phyloP scores from a whole-genome alignment of 1,284 basidiomycete genomes.

The Cutaneotrichosporon sp. region DNA sequence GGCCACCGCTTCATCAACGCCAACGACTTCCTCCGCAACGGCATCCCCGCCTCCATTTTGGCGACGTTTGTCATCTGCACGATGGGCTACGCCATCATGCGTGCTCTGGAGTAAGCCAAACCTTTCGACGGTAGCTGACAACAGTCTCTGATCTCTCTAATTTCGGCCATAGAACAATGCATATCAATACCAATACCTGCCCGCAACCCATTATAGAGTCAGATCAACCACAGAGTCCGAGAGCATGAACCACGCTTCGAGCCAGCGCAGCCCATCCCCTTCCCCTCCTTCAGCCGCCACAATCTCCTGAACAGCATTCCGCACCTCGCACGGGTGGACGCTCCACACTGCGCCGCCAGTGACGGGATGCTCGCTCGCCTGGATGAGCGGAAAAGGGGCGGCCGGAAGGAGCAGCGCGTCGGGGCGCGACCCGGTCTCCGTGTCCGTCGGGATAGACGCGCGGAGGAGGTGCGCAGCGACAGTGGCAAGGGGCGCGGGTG shows the following conservation, averaged over 20 bases:
- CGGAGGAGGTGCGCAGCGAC: constrained; percentile 18
- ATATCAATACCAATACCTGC: constrained; percentile 6
- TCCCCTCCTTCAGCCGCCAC: constrained; percentile 14
- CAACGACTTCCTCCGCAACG: constrained; percentile 88
- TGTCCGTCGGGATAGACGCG: constrained; percentile 1
- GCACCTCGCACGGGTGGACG: constrained; percentile 40
- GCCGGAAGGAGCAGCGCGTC: constrained; percentile 29
- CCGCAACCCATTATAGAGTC: neutral
- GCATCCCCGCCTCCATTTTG: constrained; percentile 84
- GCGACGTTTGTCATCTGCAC: constrained; percentile 80
- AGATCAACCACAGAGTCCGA: constrained; percentile 34
- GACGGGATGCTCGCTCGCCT: constrained; percentile 35
- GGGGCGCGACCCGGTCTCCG: neutral
- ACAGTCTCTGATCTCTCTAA: neutral
- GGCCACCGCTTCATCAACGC: constrained; percentile 83
- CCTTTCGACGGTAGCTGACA: neutral
- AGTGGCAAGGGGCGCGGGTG: constrained; percentile 25
- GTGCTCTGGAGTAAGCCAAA: constrained; percentile 21
- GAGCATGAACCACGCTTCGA: constrained; percentile 46
- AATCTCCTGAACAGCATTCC: constrained; percentile 33
- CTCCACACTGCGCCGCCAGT: constrained; percentile 35
- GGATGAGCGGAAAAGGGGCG: constrained; percentile 38
- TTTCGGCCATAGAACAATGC: neutral
- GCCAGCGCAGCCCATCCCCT: constrained; percentile 29
- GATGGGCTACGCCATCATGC: constrained; percentile 68